A percentile compares a stretch with the other conserved stretches of the same genome.
Evolutionary conservation across 495 filamentous ascomycete species (phyloP).

Genomic region (Cercophora scortea): DNA sequence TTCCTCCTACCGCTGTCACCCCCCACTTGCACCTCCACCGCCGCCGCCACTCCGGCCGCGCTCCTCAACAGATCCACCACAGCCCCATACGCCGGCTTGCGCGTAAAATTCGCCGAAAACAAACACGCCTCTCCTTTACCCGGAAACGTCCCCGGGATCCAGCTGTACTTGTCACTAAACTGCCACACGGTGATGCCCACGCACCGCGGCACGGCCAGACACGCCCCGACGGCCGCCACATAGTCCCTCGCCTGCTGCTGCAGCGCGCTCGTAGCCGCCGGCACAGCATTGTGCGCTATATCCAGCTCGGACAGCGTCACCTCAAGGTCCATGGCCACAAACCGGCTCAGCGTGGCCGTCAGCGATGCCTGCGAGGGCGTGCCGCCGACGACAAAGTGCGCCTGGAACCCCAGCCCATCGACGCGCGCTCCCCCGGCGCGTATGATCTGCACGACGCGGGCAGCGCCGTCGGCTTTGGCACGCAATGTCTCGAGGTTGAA

Average conservation of each 20-base stretch:
- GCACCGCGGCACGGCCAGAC: slow-evolving; percentile 41
- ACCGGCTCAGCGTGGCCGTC: slow-evolving; percentile 25
- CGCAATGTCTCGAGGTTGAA: slow-evolving; percentile 50
- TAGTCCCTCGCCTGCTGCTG: slow-evolving; percentile 50
- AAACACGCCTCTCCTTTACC: slow-evolving; percentile 45
- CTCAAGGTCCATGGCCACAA: slow-evolving; percentile 40
- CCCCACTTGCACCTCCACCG: not conserved
- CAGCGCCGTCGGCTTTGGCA: slow-evolving; percentile 36
- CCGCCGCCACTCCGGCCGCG: slow-evolving; percentile 27
- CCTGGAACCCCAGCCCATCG: slow-evolving; percentile 52
- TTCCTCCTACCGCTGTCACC: not conserved
- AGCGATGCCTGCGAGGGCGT: slow-evolving; percentile 30
- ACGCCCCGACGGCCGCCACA: slow-evolving; percentile 39
- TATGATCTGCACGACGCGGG: slow-evolving; percentile 37
- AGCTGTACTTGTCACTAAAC: slow-evolving; percentile 52
- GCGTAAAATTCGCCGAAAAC: slow-evolving; percentile 35
- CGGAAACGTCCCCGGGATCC: slow-evolving; percentile 38
- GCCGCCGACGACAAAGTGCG: slow-evolving; percentile 45
- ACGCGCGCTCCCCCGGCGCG: slow-evolving; percentile 36
- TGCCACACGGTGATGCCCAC: slow-evolving; percentile 57
- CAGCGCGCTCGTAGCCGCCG: slow-evolving; percentile 23
- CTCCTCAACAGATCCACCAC: slow-evolving; percentile 21
- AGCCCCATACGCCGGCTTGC: slow-evolving; percentile 44
- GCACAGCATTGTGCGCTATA: slow-evolving; percentile 33
- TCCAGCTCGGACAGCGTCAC: slow-evolving; percentile 54